Evolutionary conservation across 2,329 filamentous ascomycete genomes (phyloP), one percentile per base, ranked within the genome.

Genomic region (Lomentospora prolificans): DNA sequence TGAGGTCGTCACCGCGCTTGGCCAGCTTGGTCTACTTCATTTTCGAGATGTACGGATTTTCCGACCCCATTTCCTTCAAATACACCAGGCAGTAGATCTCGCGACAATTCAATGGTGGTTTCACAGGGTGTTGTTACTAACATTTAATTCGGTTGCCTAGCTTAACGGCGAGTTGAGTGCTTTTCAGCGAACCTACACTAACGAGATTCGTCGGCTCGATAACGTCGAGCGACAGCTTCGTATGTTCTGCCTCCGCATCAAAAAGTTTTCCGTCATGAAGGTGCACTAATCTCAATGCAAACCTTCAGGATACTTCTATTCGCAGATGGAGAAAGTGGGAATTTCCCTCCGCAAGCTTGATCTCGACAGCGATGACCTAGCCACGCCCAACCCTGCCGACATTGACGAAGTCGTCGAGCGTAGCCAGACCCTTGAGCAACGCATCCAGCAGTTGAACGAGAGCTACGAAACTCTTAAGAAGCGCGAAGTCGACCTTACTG

Each of bases 391-490:
- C 51, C 92, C 92, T 44, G 87, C 90, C 61, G 94, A 99, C 72
- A 99, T 99, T 60, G 94, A 99, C 67, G 91, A 96, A 70, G 83
- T 99, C 59, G 83, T 90, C 57, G 92, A 97, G 69, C 88, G 92
- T 65, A 89, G 90, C 69, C 89, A 97, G 73, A 87, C 85, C 71
- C 80, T 99, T 57, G 94, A 99, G 73, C 89, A 95, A 74, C 84
- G 94, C 60, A 84, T 99, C 62, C 86, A 84, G 57, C 92, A 91
- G 62, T 75, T 99, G 60, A 97, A 97, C 69, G 94, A 97, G 68
- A 97, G 91, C 75, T 97, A 99, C 72, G 94, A 99, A 76, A 96
- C 90, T 14, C 74, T 99, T 70, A 97, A 97, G 82, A 96, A 94
- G 76, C 85, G 92, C 57, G 94, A 97, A 76, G 89, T 95, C 58